Conservation (phyloP, 768 basidiomycete species). For the Epithele typhae region DNA sequence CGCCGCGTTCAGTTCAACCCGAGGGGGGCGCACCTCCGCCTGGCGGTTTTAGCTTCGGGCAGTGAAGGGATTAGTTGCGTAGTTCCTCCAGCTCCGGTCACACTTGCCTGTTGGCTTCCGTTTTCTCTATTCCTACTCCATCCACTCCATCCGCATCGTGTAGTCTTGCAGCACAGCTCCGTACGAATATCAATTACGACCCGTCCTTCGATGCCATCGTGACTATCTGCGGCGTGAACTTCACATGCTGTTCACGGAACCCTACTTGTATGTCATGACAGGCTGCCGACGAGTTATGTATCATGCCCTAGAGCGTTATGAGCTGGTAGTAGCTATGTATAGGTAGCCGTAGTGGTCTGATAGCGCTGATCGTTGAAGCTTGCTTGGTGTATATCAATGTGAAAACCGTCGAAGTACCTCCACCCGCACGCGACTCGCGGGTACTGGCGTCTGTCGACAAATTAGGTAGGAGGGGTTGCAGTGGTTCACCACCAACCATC, state of each 20-base stretch:
- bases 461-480: not conserved
- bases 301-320: not conserved
- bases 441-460: no score
- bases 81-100: slow-evolving; percentile 6
- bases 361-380: no score
- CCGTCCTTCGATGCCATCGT: not conserved
- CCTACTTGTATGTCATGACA: slow-evolving; percentile 11
- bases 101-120: no score
- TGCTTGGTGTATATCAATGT: no score
- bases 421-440: no score
- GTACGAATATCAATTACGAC: slow-evolving; percentile 16
- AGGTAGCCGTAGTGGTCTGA: not conserved
- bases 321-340: not conserved
- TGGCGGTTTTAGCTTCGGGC: slow-evolving; percentile 94
- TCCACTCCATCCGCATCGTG: slow-evolving; percentile 13
- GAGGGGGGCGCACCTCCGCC: slow-evolving; percentile 87
- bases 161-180: slow-evolving; percentile 14
- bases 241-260: slow-evolving; percentile 6
- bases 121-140: slow-evolving; percentile 1
- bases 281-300: not conserved
- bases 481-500: slow-evolving; percentile 11
- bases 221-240: not conserved
- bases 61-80: slow-evolving; percentile 36
- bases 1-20: slow-evolving; percentile 57
- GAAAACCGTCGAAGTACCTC: no score